Evolutionary conservation across 2,329 filamentous ascomycete species (phyloP).

Genomic region (Ascochyta viciae-villosae): DNA sequence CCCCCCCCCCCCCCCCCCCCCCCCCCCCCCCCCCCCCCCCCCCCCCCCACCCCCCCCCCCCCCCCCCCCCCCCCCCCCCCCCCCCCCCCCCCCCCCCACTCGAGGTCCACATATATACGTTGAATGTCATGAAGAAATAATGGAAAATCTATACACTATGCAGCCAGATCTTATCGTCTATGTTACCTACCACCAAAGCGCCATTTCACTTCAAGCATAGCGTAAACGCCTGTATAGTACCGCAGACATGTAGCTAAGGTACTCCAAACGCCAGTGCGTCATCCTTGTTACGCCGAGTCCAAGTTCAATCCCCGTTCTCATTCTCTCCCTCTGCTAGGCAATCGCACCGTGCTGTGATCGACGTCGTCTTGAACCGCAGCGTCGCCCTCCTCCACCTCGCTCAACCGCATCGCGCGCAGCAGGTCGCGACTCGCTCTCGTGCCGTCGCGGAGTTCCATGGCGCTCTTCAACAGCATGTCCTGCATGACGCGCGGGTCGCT

Average conservation of each 20-base stretch:
- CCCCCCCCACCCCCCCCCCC: too few species aligned
- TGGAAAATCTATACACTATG: too few species aligned
- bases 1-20: too few species aligned
- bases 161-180: background rate
- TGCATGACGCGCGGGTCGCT: conserved; percentile 28
- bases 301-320: background rate
- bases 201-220: background rate
- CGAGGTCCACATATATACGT: background rate
- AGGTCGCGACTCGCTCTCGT: conserved; percentile 39
- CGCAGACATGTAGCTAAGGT: too few species aligned
- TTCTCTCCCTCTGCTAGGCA: conserved; percentile 10
- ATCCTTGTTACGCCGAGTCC: background rate
- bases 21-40: too few species aligned
- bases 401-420: conserved; percentile 41
- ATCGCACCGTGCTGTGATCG: conserved; percentile 19
- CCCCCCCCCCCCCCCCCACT: too few species aligned
- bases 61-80: too few species aligned
- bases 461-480: conserved; percentile 40
- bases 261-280: background rate
- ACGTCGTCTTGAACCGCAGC: conserved; percentile 4
- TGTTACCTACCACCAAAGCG: background rate
- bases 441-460: conserved; percentile 41
- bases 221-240: background rate
- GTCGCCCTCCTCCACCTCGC: conserved; percentile 30
- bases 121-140: background rate